Conservation (phyloP, 2,329 filamentous ascomycete species). For the Metarhizium sp. region DNA sequence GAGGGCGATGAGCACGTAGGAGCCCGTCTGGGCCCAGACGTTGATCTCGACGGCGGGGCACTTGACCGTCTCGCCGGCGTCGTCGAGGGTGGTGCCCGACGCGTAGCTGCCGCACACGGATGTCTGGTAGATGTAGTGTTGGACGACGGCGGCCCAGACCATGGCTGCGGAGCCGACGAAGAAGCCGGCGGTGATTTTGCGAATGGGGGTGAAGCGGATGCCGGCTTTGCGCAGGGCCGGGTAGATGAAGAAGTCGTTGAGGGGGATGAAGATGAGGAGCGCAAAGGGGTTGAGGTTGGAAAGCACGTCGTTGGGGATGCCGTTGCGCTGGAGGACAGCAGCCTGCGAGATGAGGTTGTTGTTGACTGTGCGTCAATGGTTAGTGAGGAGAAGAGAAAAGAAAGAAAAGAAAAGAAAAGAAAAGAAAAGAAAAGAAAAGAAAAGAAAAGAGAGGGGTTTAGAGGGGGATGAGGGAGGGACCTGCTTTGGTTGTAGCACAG, state of each 20-base stretch:
- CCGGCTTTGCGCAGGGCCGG: slow-evolving; percentile 54
- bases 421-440: slow-evolving; percentile 19
- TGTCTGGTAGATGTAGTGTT: slow-evolving; percentile 54
- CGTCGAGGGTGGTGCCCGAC: slow-evolving; percentile 23
- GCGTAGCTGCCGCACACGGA: slow-evolving; percentile 51
- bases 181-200: slow-evolving; percentile 65
- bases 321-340: slow-evolving; percentile 54
- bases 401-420: slow-evolving; percentile 12
- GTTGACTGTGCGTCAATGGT: slow-evolving; percentile 33
- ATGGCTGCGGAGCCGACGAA: slow-evolving; percentile 54
- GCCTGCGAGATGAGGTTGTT: slow-evolving; percentile 57
- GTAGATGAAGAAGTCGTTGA: slow-evolving; percentile 62
- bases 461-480: slow-evolving; percentile 58
- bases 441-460: slow-evolving; percentile 43
- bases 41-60: slow-evolving; percentile 53
- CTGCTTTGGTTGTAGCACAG: slow-evolving; percentile 51
- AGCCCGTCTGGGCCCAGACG: slow-evolving; percentile 49
- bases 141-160: slow-evolving; percentile 46
- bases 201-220: slow-evolving; percentile 64
- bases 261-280: slow-evolving; percentile 65
- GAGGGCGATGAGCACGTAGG: slow-evolving; percentile 41
- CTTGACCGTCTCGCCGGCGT: slow-evolving; percentile 49
- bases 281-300: slow-evolving; percentile 68
- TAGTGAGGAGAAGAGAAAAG: slow-evolving; percentile 34
- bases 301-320: slow-evolving; percentile 69